These are phyloP conservation scores for Alnus rubra DNA, from an alignment of 306 rosid species.

Conservation along the genomic window DNA sequence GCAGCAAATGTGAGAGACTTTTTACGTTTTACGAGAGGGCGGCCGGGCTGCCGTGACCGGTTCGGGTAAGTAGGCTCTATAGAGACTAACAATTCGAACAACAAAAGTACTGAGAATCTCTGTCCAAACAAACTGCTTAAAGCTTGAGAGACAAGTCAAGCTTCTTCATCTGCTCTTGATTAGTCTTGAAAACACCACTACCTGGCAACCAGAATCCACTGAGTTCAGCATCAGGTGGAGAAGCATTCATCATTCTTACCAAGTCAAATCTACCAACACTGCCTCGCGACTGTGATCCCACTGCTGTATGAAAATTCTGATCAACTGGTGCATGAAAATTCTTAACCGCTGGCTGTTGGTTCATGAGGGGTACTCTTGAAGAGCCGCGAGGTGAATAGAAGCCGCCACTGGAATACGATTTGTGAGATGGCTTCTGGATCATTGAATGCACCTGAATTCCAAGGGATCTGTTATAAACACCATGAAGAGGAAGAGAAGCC, in stretches of 20 bases:
- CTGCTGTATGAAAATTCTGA: slow-evolving; percentile 38
- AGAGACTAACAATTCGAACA: no score
- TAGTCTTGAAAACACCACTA: slow-evolving; percentile 37
- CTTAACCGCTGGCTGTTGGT: slow-evolving; percentile 49
- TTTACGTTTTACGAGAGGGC: no score
- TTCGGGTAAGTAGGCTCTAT: no score
- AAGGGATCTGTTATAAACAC: slow-evolving; percentile 40
- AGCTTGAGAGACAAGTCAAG: slow-evolving; percentile 75
- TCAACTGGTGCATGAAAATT: slow-evolving; percentile 33
- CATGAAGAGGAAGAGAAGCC: slow-evolving; percentile 56
- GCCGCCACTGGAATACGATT: slow-evolving; percentile 17
- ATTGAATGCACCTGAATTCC: slow-evolving; percentile 57
- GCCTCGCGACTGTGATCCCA: slow-evolving; percentile 24
- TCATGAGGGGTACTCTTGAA: slow-evolving; percentile 41
- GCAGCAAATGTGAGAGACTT: no score
- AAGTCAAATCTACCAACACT: slow-evolving; percentile 45
- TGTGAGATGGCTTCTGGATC: slow-evolving; percentile 49
- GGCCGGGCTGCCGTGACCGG: no score
- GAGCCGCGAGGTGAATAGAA: slow-evolving; percentile 39
- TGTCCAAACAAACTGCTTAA: neutral
- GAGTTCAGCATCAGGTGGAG: slow-evolving; percentile 35
- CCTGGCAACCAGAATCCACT: slow-evolving; percentile 35
- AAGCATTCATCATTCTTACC: slow-evolving; percentile 22
- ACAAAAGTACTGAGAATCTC: no score
- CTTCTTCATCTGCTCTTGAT: slow-evolving; percentile 51